These are phyloP conservation scores for Huntiella decipiens DNA, from an alignment of 2,329 filamentous ascomycete genomes.

Conservation along the genomic window DNA sequence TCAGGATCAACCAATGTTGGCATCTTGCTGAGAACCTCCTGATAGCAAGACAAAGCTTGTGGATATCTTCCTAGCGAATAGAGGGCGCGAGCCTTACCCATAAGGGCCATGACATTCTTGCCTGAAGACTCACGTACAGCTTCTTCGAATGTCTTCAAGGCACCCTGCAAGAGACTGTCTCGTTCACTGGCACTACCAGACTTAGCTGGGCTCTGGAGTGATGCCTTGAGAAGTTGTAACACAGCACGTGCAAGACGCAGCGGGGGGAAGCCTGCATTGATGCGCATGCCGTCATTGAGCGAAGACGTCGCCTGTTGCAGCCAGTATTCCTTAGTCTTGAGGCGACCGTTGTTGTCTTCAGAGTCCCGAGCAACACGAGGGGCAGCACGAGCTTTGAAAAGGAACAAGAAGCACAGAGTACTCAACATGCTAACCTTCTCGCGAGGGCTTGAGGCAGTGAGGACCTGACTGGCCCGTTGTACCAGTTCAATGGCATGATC, in stretches of 20 bases:
- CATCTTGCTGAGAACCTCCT: slow-evolving; percentile 69
- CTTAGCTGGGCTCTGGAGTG: slow-evolving; percentile 51
- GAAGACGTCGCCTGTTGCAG: slow-evolving; percentile 77
- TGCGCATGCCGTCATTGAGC: slow-evolving; percentile 84
- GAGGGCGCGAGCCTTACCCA: slow-evolving; percentile 73
- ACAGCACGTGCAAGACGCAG: slow-evolving; percentile 84
- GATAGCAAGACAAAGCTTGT: slow-evolving; percentile 69
- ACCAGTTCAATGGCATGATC: slow-evolving; percentile 64
- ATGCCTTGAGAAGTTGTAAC: slow-evolving; percentile 70
- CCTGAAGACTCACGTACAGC: slow-evolving; percentile 67
- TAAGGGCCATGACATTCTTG: slow-evolving; percentile 76
- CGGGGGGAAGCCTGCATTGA: slow-evolving; percentile 82
- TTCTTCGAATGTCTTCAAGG: slow-evolving; percentile 88
- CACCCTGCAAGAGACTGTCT: slow-evolving; percentile 63
- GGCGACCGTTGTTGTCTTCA: slow-evolving; percentile 37
- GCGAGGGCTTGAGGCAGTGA: slow-evolving; percentile 50
- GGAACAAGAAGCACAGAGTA: slow-evolving; percentile 76
- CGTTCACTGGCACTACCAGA: slow-evolving; percentile 30
- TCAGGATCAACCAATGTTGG: slow-evolving; percentile 82
- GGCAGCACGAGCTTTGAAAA: slow-evolving; percentile 75
- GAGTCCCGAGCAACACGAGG: slow-evolving; percentile 43
- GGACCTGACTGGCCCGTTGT: slow-evolving; percentile 53
- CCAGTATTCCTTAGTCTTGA: slow-evolving; percentile 84
- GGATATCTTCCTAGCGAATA: slow-evolving; percentile 75
- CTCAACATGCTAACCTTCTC: slow-evolving; percentile 74